A percentile compares a stretch with the other conserved stretches of the same genome.
phyloP scores from a whole-genome alignment of 441 rosid genomes.

The Iberis amara region DNA sequence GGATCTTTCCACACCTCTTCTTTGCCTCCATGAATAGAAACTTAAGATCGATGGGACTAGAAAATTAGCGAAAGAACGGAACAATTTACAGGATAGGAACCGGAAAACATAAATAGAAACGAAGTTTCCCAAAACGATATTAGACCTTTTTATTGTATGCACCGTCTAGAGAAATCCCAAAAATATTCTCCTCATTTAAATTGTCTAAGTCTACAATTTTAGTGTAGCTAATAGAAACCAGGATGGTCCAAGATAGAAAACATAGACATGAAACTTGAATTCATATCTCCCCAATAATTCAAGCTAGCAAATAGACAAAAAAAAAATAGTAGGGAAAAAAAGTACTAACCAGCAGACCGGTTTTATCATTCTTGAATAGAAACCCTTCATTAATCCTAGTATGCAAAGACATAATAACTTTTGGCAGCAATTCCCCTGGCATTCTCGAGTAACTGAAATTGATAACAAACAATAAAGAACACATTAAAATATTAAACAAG shows the following conservation, averaged over 20 bases:
- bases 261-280: neutral
- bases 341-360: slow-evolving; percentile 69
- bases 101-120: slow-evolving; percentile 14
- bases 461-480: no score
- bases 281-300: slow-evolving; percentile 8
- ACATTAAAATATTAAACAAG: no score
- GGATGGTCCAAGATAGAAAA: slow-evolving; percentile 14
- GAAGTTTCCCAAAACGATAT: slow-evolving; percentile 11
- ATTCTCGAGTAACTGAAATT: slow-evolving; percentile 70
- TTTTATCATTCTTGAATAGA: slow-evolving; percentile 59
- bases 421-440: slow-evolving; percentile 74
- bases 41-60: neutral
- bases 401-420: slow-evolving; percentile 51
- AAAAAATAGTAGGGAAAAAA: slow-evolving; percentile 15
- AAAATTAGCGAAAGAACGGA: neutral
- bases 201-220: slow-evolving; percentile 10
- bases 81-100: neutral
- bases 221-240: slow-evolving; percentile 2
- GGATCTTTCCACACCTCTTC: slow-evolving; percentile 12
- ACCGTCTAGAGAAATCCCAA: slow-evolving; percentile 7
- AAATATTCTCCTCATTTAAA: slow-evolving; percentile 5
- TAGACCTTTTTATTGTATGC: slow-evolving; percentile 9
- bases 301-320: slow-evolving; percentile 7
- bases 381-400: slow-evolving; percentile 53
- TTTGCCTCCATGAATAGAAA: slow-evolving; percentile 8